phyloP scores from a whole-genome alignment of 257 asterid species.

The Fraxinus pennsylvanica region DNA sequence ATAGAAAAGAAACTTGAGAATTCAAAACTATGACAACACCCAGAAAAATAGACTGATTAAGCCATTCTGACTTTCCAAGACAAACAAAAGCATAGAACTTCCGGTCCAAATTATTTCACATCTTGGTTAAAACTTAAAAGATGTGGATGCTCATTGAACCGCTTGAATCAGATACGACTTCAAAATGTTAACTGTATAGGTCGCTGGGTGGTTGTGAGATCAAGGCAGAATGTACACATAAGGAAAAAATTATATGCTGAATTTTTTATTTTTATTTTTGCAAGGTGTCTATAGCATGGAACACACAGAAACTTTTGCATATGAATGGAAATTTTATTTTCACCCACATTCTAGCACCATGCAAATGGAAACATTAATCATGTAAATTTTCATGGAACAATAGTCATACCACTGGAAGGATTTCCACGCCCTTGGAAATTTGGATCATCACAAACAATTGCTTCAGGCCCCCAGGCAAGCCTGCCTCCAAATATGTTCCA shows the following conservation, averaged over 20 bases:
- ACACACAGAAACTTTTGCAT: background rate
- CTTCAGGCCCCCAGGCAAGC: conserved; percentile 49
- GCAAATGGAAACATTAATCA: background rate
- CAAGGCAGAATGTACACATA: background rate
- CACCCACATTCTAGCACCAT: background rate
- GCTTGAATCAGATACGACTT: background rate
- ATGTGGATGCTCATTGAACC: background rate
- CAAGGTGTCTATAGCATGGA: background rate
- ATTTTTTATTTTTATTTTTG: background rate
- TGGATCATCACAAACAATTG: conserved; percentile 54
- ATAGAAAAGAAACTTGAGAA: background rate
- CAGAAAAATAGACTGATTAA: background rate
- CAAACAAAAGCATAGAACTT: background rate
- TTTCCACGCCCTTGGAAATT: conserved; percentile 52
- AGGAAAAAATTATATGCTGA: background rate
- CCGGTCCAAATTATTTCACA: background rate
- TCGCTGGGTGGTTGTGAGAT: background rate
- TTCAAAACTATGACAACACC: background rate
- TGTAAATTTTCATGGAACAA: conserved; percentile 12
- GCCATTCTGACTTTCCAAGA: background rate
- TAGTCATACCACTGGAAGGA: conserved; percentile 40
- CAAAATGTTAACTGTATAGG: background rate
- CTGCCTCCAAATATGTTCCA: conserved; percentile 55
- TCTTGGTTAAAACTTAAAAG: background rate
- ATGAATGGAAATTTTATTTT: background rate